Conservation (phyloP, 352 stramenopile species). For the Phytophthora capsici region DNA sequence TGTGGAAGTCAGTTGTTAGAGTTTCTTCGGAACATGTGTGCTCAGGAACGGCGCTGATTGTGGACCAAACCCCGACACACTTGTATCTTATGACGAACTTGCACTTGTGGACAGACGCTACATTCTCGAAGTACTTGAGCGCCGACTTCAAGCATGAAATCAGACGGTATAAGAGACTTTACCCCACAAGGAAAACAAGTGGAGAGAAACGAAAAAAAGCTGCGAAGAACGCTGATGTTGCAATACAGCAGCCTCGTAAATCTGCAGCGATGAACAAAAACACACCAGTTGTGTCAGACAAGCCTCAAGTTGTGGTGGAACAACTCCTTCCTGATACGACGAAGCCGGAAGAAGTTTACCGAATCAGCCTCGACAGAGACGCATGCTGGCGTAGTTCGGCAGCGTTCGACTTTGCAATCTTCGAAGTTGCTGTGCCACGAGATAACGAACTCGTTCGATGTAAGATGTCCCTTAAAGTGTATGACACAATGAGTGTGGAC, state of each 20-base stretch:
- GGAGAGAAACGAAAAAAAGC: background rate
- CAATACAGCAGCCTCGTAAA: background rate
- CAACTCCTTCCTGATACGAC: background rate
- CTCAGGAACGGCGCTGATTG: conserved; percentile 11
- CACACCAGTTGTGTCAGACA: background rate
- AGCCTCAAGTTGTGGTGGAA: background rate
- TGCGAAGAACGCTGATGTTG: background rate
- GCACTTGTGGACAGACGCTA: conserved; percentile 9
- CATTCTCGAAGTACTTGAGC: background rate
- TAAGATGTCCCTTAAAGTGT: conserved; percentile 15
- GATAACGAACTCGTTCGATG: conserved; percentile 16
- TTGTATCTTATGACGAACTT: conserved; percentile 2
- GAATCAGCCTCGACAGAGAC: conserved; percentile 14
- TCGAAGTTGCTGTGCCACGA: background rate
- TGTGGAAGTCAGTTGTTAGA: conserved; percentile 16
- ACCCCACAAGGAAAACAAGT: background rate
- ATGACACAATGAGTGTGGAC: conserved; percentile 18
- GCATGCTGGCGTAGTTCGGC: background rate
- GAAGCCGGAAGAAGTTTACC: background rate
- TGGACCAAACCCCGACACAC: conserved; percentile 2
- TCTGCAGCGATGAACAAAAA: background rate
- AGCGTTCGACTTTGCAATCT: background rate
- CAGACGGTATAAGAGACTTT: background rate
- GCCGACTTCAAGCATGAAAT: conserved; percentile 26
- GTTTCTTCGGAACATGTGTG: conserved; percentile 15